Base-by-base conservation (phyloP, 257 asterid species). In the Rauvolfia tetraphylla region DNA sequence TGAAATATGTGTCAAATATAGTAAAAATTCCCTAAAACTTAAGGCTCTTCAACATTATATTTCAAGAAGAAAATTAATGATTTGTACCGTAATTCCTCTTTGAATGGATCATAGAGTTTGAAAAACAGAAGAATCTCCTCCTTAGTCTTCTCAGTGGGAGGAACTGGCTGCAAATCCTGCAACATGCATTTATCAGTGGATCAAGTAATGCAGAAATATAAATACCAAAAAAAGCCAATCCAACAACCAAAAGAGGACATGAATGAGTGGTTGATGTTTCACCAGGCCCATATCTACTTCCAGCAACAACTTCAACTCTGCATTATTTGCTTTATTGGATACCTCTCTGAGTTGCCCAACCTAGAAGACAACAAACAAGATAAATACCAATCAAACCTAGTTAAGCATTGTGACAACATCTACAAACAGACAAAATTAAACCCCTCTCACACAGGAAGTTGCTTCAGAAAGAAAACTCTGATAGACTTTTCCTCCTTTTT, bases 341-440 rank as follows among this genome's bases (percentile, higher is more conserved):
- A 87, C 90, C 75, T 88, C 97, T 85, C 91, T 87, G 81, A 92
- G 85, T 72, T 89, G 94, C 31, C 96, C 96, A 75, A 92, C 97
- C 97, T 92, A 83, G 46, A 80, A 71, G 68, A 6, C 6, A 42
- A 15, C 31, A 68, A 75, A 79, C 62, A 72, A 18, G 34, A 77
- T 34, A 66, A 79, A 27, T 75, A 77, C 36, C 74, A 81, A 58
- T 38, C 51, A 25, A 71, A 53, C 66, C 75, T 18, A 73, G 13
- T 51, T 12, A 68, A 57, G 59, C 48, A 54, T 8, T 67, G 53
- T 42, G 71, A 29, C 46, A 67, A 54, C 46, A 29, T 49, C 61
- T 27, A 68, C 36, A 36, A 73, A 68, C 57, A 67, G 29, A 73
- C 39, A 38, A 62, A 51, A 71, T 56, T 1, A n/a, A 42, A 5